Conservation (phyloP, 2,329 filamentous ascomycete genomes). For the Sordariomycetes sp. region DNA sequence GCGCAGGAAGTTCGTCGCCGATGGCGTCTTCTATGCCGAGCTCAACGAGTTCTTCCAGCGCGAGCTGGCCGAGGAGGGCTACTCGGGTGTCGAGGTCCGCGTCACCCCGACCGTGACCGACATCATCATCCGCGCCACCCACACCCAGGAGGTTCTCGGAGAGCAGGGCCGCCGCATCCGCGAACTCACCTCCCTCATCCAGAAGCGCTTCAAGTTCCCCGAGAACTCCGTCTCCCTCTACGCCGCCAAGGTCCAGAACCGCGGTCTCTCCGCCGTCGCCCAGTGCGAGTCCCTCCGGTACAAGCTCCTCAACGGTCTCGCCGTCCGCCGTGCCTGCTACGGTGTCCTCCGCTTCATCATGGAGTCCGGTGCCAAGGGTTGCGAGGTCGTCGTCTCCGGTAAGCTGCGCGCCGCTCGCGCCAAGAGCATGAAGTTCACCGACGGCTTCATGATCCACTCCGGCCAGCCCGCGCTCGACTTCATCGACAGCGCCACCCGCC, state of each 20-base stretch:
- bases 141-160: slow-evolving; percentile 99
- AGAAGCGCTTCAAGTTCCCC: slow-evolving; percentile 99
- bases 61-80: slow-evolving; percentile 99
- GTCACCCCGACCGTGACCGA: slow-evolving; percentile 99
- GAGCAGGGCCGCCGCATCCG: slow-evolving; percentile 99
- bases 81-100: slow-evolving; percentile 99
- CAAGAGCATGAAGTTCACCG: slow-evolving; percentile 99
- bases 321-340: slow-evolving; percentile 97
- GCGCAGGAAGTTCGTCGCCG: slow-evolving; percentile 89
- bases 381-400: slow-evolving; percentile 97
- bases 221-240: slow-evolving; percentile 99
- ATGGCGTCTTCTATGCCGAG: slow-evolving; percentile 99
- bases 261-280: slow-evolving; percentile 97
- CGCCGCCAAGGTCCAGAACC: slow-evolving; percentile 99
- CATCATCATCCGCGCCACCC: slow-evolving; percentile 99
- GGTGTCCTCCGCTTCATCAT: slow-evolving; percentile 99
- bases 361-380: slow-evolving; percentile 99
- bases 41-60: slow-evolving; percentile 99
- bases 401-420: slow-evolving; percentile 98
- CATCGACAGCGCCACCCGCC: slow-evolving; percentile 95
- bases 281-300: slow-evolving; percentile 99
- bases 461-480: slow-evolving; percentile 99
- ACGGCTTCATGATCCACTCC: slow-evolving; percentile 99
- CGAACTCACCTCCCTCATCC: slow-evolving; percentile 99
- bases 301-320: slow-evolving; percentile 99